Conservation (phyloP, 352 stramenopile species). For the Pythium scleroteichum region DNA sequence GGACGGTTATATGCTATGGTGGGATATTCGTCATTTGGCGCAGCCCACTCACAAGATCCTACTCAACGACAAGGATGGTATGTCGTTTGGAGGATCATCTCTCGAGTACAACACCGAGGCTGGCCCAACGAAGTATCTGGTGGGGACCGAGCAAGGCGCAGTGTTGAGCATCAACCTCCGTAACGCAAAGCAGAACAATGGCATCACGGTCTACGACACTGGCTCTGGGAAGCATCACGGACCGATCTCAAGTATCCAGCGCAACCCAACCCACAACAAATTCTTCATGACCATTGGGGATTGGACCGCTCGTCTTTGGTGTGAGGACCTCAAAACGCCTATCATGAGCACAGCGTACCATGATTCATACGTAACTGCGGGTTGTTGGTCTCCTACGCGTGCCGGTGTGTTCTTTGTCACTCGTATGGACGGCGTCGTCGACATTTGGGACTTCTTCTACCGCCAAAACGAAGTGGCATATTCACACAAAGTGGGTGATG, state of each 20-base stretch:
- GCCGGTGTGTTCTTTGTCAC: slow-evolving; percentile 97
- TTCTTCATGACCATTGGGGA: slow-evolving; percentile 98
- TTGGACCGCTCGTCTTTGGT: slow-evolving; percentile 96
- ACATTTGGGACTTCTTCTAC: slow-evolving; percentile 98
- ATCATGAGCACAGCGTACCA: slow-evolving; percentile 98
- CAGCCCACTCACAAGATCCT: slow-evolving; percentile 84
- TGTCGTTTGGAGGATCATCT: slow-evolving; percentile 91
- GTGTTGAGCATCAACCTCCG: slow-evolving; percentile 94
- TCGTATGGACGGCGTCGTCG: slow-evolving; percentile 95
- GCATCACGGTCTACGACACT: slow-evolving; percentile 95
- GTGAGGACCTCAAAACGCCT: slow-evolving; percentile 96
- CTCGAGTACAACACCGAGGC: slow-evolving; percentile 98
- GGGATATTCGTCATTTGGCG: slow-evolving; percentile 87
- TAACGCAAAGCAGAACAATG: slow-evolving; percentile 97
- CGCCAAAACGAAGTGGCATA: slow-evolving; percentile 97
- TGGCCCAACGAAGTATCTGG: slow-evolving; percentile 96
- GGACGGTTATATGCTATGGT: slow-evolving; percentile 93
- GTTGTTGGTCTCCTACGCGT: slow-evolving; percentile 96
- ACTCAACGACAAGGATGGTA: slow-evolving; percentile 73
- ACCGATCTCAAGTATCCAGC: slow-evolving; percentile 94
- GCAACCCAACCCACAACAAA: slow-evolving; percentile 97
- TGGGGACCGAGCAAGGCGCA: slow-evolving; percentile 97
- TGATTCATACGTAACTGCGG: slow-evolving; percentile 94
- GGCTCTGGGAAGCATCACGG: slow-evolving; percentile 94
- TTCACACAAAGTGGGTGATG: slow-evolving; percentile 95